A percentile compares a stretch with the other conserved stretches of the same genome.
Conservation (phyloP, 129 eudicot species). For the Centella asiatica region DNA sequence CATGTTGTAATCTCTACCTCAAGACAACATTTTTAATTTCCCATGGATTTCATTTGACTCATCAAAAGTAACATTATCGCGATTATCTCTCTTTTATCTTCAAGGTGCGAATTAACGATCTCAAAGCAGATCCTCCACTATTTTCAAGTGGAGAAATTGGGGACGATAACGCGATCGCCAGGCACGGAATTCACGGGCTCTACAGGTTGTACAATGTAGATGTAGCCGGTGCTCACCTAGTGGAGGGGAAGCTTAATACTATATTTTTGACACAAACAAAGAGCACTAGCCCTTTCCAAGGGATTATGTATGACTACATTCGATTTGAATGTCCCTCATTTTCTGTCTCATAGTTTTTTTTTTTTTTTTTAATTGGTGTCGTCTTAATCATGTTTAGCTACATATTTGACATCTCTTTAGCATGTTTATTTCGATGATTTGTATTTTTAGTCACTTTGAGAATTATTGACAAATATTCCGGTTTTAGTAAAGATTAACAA, state of each 20-base stretch:
- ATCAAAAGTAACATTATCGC: background rate
- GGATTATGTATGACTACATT: slow-evolving; percentile 76
- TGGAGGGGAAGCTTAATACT: slow-evolving; percentile 48
- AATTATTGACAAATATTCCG: too few species aligned
- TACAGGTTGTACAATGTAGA: slow-evolving; percentile 77
- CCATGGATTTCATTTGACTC: background rate
- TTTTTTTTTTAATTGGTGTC: too few species aligned
- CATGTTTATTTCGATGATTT: too few species aligned
- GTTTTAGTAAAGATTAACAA: too few species aligned
- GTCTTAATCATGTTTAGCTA: too few species aligned
- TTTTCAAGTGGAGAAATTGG: slow-evolving; percentile 80
- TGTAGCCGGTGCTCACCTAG: slow-evolving; percentile 35
- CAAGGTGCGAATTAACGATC: slow-evolving; percentile 74
- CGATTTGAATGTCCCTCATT: too few species aligned
- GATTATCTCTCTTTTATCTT: background rate
- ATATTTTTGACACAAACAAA: slow-evolving; percentile 77
- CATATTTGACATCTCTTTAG: too few species aligned
- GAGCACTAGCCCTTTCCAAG: slow-evolving; percentile 60
- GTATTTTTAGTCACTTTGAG: too few species aligned
- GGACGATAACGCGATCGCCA: slow-evolving; percentile 77
- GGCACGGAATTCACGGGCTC: slow-evolving; percentile 91
- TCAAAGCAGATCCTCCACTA: slow-evolving; percentile 52
- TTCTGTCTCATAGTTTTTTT: too few species aligned
- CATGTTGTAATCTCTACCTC: background rate
- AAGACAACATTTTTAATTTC: background rate